Evolutionary conservation across 2,329 filamentous ascomycete genomes (phyloP).

Genomic region (Sporothrix schenckii): DNA sequence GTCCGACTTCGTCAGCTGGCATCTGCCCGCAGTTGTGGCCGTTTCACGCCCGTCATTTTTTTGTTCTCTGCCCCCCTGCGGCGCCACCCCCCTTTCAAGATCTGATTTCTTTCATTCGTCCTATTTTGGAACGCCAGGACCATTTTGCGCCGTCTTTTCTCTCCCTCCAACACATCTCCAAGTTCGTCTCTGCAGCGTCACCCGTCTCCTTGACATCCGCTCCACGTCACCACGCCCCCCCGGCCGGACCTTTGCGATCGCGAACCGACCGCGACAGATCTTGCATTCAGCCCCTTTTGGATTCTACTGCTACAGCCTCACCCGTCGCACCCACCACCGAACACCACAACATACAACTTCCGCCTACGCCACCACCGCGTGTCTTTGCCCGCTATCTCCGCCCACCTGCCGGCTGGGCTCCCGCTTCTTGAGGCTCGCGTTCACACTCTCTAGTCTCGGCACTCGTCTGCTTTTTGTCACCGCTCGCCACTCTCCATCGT

Average conservation of each 20-base stretch:
- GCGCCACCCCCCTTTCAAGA: conserved; percentile 32
- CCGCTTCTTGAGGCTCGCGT: background rate
- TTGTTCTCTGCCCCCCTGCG: conserved; percentile 23
- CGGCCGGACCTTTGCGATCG: background rate
- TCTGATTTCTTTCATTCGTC: conserved; percentile 31
- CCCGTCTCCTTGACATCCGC: background rate
- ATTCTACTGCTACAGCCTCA: background rate
- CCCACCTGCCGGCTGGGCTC: background rate
- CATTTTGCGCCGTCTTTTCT: conserved; percentile 18
- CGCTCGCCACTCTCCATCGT: background rate
- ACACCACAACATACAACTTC: background rate
- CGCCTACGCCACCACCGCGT: background rate
- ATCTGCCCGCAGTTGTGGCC: conserved; percentile 6
- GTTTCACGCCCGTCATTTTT: conserved; percentile 14
- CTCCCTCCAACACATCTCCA: conserved; percentile 1
- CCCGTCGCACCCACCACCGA: background rate
- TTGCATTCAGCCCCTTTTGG: conserved; percentile 21
- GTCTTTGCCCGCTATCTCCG: background rate
- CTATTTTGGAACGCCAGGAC: conserved; percentile 23
- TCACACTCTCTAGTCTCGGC: background rate
- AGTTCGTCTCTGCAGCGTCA: background rate
- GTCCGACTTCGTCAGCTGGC: conserved; percentile 21
- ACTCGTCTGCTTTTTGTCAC: background rate
- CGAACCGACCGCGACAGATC: conserved; percentile 24
- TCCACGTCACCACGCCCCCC: conserved; percentile 5